Evolutionary conservation across 2,329 filamentous ascomycete species (phyloP), one percentile per base, ranked within the genome.

Genomic region (Ophiostoma sp.): DNA sequence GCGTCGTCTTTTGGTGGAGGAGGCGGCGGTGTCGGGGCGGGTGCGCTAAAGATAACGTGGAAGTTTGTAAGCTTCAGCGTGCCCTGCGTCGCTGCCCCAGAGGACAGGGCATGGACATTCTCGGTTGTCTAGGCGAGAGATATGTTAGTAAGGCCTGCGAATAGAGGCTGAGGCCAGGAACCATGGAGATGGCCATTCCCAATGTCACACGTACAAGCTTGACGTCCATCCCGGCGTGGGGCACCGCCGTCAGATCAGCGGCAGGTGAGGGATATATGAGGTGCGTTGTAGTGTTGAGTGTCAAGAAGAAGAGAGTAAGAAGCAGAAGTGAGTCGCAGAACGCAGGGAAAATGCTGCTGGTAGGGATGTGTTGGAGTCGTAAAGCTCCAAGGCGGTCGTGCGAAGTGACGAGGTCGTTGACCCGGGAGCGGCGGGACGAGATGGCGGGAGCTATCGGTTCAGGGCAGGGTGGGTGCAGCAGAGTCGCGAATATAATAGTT

Each of bases 1-100:
- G 33, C 33, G 31, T 68, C 41, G 44, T 69, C 41, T 41, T 68
- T 69, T 3, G 52, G 67, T 71, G 71, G 72, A 73, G 69, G 70
- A 1, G 67, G 39, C 17, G 70, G 70, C 74, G 75, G 73, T 76
- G 78, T 66, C 77, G 80, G 67, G 76, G 77, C 60, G 1, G 80
- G 83, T 60, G 79, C 83, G 73, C 79, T 83, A 76, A 86, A 86
- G 69, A 86, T 80, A 72, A 86, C 81, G 78, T 90, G 88, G 78
- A 87, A 88, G 76, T 87, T 83, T 73, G 86, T 87, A 70, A 90
- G 81, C 75, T 87, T 85, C 69, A 90, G 79, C 72, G 83, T 86
- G 72, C 86, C 87, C 33, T 80, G 80, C 41, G 84, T 84, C 68
- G 83, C 83, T 74, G 86, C 83, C 76, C 87, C 88, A 69, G 83